Conservation (phyloP, 352 stramenopile genomes). For the Globisporangium polare region DNA sequence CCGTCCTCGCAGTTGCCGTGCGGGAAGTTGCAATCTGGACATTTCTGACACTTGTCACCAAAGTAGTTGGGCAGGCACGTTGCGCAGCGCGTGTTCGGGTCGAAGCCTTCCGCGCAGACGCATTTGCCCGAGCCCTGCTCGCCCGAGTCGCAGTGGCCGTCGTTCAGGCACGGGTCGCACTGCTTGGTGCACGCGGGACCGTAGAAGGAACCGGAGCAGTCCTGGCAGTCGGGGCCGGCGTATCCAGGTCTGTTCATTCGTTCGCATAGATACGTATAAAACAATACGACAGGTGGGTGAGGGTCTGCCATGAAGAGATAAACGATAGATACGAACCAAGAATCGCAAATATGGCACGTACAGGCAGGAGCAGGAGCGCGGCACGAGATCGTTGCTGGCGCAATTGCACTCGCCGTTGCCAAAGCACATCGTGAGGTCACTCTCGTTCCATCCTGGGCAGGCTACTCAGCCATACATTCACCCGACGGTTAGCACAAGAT, state of each 20-base stretch:
- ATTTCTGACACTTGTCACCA: conserved; percentile 66
- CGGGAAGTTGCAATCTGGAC: conserved; percentile 79
- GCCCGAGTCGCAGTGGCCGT: conserved; percentile 65
- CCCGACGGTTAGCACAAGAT: neutral
- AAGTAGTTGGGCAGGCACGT: conserved; percentile 79
- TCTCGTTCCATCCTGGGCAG: conserved; percentile 71
- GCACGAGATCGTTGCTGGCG: conserved; percentile 53
- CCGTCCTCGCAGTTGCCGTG: conserved; percentile 85
- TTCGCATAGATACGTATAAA: neutral
- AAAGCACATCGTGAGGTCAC: conserved; percentile 42
- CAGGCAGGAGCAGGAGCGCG: conserved; percentile 60
- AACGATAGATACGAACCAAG: neutral
- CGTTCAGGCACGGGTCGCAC: conserved; percentile 76
- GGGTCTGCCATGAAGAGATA: neutral
- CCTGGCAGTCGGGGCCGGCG: conserved; percentile 59
- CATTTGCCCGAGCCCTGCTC: conserved; percentile 58
- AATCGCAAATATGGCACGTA: conserved; percentile 26
- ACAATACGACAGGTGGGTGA: neutral
- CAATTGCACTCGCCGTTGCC: conserved; percentile 71
- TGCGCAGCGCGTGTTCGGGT: conserved; percentile 66
- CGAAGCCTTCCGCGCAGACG: conserved; percentile 67
- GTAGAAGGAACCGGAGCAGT: conserved; percentile 62
- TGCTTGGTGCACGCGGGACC: conserved; percentile 41
- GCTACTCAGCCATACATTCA: conserved; percentile 18
- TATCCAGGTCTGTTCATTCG: conserved; percentile 41